Percentiles rank a stretch among this genome's conserved stretches.
Conservation (phyloP, 2,329 filamentous ascomycete species). For the Plectosphaerella sp. region DNA sequence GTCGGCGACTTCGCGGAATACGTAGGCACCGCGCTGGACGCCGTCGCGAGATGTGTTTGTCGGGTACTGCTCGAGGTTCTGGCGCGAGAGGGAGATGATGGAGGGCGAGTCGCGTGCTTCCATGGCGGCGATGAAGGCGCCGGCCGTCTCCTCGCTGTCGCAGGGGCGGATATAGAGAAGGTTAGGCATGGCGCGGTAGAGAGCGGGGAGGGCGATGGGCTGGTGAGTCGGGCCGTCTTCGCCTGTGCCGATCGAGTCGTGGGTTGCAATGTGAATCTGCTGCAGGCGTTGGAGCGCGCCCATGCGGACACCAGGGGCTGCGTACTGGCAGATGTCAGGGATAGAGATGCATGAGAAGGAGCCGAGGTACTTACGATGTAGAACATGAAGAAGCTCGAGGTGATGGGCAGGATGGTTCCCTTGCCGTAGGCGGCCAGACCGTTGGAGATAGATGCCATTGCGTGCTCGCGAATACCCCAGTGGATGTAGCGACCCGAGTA, state of each 20-base stretch:
- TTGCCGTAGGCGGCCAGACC: slow-evolving; percentile 52
- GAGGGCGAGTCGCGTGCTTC: slow-evolving; percentile 32
- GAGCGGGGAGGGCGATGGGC: slow-evolving; percentile 48
- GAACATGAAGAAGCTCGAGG: slow-evolving; percentile 55
- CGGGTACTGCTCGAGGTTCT: slow-evolving; percentile 33
- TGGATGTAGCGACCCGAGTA: slow-evolving; percentile 52
- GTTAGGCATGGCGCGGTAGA: slow-evolving; percentile 60
- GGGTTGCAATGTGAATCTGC: slow-evolving; percentile 55
- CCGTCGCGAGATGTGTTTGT: slow-evolving; percentile 30
- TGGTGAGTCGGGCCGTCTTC: slow-evolving; percentile 60
- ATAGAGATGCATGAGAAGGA: not conserved
- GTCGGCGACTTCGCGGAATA: slow-evolving; percentile 34
- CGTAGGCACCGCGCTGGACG: slow-evolving; percentile 37
- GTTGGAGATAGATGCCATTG: slow-evolving; percentile 53
- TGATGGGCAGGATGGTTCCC: slow-evolving; percentile 49
- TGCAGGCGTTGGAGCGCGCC: slow-evolving; percentile 51
- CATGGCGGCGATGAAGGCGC: slow-evolving; percentile 46
- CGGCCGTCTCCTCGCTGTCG: slow-evolving; percentile 52
- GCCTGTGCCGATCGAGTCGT: slow-evolving; percentile 55
- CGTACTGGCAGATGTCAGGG: slow-evolving; percentile 27
- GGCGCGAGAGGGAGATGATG: slow-evolving; percentile 43
- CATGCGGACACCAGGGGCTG: slow-evolving; percentile 56
- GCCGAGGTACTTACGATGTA: slow-evolving; percentile 27
- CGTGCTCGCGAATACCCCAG: slow-evolving; percentile 56
- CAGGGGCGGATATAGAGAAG: slow-evolving; percentile 54